A percentile compares a stretch with the other conserved stretches of the same genome.
These are phyloP conservation scores for Rhododendron simsii DNA, from an alignment of 148 eudicot genomes.

Conservation along the genomic window DNA sequence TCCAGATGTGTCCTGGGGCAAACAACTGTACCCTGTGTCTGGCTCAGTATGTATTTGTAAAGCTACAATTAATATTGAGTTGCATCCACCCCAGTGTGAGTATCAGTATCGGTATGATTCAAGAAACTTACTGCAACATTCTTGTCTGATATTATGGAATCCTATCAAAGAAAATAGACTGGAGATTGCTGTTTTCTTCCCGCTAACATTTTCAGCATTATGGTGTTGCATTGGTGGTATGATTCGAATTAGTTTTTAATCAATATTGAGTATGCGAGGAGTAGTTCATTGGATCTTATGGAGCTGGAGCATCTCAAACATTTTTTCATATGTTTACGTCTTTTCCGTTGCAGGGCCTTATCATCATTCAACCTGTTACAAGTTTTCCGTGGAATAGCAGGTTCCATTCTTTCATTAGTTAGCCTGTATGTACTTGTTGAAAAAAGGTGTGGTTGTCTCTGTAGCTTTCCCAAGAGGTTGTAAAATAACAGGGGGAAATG, in stretches of 20 bases:
- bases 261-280: not conserved
- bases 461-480: constrained; percentile 24
- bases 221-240: not conserved
- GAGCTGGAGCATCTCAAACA: not conserved
- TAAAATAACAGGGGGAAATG: constrained; percentile 23
- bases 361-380: constrained; percentile 20
- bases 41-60: not conserved
- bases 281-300: not conserved
- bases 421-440: constrained; percentile 30
- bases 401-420: constrained; percentile 43
- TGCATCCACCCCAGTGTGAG: not conserved
- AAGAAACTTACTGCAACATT: not conserved
- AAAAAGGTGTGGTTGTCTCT: constrained; percentile 18
- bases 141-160: not conserved
- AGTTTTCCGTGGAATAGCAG: constrained; percentile 19
- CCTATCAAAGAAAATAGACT: not conserved
- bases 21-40: not conserved
- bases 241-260: not conserved
- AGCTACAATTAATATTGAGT: not conserved
- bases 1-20: not conserved
- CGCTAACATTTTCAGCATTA: not conserved
- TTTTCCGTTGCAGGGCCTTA: constrained; percentile 21
- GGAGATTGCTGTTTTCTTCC: not conserved
- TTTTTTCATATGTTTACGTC: not conserved
- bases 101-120: not conserved